A percentile compares a stretch with the other conserved stretches of the same genome.
phyloP scores from a whole-genome alignment of 2,329 filamentous ascomycete genomes.

The Hirsutella thompsonii region DNA sequence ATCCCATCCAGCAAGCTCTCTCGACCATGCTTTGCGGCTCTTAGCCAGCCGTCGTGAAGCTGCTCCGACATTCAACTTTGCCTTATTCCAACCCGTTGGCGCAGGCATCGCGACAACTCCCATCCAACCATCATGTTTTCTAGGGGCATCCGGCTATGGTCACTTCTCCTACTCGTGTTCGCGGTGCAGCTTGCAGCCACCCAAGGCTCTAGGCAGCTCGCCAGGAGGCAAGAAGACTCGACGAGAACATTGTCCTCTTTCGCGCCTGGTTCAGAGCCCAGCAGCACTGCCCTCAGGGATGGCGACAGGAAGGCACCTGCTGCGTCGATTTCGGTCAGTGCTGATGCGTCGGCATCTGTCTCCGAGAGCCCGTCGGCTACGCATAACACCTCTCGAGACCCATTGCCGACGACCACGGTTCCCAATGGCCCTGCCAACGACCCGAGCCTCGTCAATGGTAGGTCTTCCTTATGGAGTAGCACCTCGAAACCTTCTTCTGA shows the following conservation, averaged over 20 bases:
- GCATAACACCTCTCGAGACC: not conserved
- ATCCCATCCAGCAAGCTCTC: not conserved
- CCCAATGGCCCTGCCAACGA: slow-evolving; percentile 8
- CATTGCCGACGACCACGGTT: slow-evolving; percentile 1
- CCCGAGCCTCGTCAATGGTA: slow-evolving; percentile 22
- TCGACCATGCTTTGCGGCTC: slow-evolving; percentile 9
- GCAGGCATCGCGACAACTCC: not conserved
- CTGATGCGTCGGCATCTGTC: not conserved
- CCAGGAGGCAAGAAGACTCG: slow-evolving; percentile 16
- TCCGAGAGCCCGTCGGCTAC: not conserved
- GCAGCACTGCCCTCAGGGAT: not conserved
- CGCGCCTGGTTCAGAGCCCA: not conserved
- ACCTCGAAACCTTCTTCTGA: not conserved
- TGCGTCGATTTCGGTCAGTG: not conserved
- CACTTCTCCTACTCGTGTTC: slow-evolving; percentile 25
- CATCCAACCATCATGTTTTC: slow-evolving; percentile 17
- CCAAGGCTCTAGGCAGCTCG: slow-evolving; percentile 15
- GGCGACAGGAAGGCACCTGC: not conserved
- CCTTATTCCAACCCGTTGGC: not conserved
- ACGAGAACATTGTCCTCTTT: not conserved
- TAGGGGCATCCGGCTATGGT: slow-evolving; percentile 20
- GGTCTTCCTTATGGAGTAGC: slow-evolving; percentile 1
- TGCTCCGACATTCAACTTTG: slow-evolving; percentile 6
- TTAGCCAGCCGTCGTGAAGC: slow-evolving; percentile 7
- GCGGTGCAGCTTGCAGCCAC: slow-evolving; percentile 23